Percentiles rank a stretch among this genome's conserved stretches.
phyloP scores from a whole-genome alignment of 345 rosid species.

The Citropsis articulata region DNA sequence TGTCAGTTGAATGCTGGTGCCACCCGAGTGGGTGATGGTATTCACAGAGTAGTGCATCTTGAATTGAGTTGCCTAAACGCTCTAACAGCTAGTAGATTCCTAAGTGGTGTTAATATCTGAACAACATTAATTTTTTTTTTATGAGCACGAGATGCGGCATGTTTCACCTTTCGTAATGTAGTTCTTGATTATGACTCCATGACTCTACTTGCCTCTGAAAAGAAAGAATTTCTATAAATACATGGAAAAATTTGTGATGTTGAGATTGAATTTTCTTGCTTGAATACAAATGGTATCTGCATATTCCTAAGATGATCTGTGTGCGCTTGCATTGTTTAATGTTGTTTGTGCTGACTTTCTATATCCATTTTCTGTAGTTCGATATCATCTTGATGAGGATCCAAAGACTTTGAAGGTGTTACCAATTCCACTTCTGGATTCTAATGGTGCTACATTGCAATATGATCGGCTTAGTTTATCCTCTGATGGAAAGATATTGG shows the following conservation, averaged over 20 bases:
- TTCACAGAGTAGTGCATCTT: neutral
- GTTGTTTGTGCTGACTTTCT: conserved; percentile 18
- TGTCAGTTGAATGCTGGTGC: neutral
- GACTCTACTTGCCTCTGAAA: neutral
- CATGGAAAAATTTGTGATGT: neutral
- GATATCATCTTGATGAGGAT: conserved; percentile 96
- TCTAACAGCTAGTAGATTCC: neutral
- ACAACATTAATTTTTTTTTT: neutral
- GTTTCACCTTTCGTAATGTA: neutral
- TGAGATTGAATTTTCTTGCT: neutral
- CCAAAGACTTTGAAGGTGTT: conserved; percentile 89
- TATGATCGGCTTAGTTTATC: conserved; percentile 81
- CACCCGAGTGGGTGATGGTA: neutral
- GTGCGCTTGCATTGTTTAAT: neutral
- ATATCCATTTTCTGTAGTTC: conserved; percentile 46
- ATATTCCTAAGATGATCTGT: neutral
- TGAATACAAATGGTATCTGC: neutral
- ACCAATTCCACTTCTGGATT: conserved; percentile 71
- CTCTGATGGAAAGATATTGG: conserved; percentile 88
- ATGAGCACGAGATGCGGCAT: neutral
- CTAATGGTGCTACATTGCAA: conserved; percentile 63
- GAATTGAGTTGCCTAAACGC: neutral
- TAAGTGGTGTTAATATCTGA: neutral
- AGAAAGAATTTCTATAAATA: neutral
- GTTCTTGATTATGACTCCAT: neutral